Conservation (phyloP, 148 eudicot genomes). For the Nepenthes mirabilis region DNA sequence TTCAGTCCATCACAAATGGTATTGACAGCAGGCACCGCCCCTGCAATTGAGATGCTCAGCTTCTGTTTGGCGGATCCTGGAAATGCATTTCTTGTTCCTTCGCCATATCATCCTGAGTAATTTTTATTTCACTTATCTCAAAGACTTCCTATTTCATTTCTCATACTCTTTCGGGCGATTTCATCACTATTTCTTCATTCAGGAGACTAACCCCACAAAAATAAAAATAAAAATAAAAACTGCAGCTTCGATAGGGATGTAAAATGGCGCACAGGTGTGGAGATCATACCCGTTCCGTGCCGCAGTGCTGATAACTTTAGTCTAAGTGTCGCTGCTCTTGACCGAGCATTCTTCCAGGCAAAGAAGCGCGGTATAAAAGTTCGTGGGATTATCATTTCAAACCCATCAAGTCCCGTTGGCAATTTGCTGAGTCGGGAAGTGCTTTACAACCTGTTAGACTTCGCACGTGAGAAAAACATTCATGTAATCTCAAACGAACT, state of each 20-base stretch:
- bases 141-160: not conserved
- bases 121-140: not conserved
- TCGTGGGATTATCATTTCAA: constrained; percentile 70
- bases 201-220: constrained; percentile 3
- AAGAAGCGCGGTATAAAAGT: constrained; percentile 78
- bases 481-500: constrained; percentile 68
- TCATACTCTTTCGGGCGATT: not conserved
- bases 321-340: constrained; percentile 49
- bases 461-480: constrained; percentile 83
- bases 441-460: constrained; percentile 59
- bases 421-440: constrained; percentile 45
- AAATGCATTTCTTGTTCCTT: constrained; percentile 89
- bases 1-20: constrained; percentile 59
- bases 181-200: constrained; percentile 2
- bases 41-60: constrained; percentile 78
- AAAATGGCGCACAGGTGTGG: constrained; percentile 88
- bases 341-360: constrained; percentile 70
- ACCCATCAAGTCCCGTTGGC: constrained; percentile 73
- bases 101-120: constrained; percentile 87
- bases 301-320: constrained; percentile 79
- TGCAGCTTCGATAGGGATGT: constrained; percentile 77
- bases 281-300: constrained; percentile 81
- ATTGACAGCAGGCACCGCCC: constrained; percentile 49
- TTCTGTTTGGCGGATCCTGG: constrained; percentile 88
- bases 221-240: not conserved